Conservation (phyloP, 148 eudicot species). For the Vaccinium macrocarpon region DNA sequence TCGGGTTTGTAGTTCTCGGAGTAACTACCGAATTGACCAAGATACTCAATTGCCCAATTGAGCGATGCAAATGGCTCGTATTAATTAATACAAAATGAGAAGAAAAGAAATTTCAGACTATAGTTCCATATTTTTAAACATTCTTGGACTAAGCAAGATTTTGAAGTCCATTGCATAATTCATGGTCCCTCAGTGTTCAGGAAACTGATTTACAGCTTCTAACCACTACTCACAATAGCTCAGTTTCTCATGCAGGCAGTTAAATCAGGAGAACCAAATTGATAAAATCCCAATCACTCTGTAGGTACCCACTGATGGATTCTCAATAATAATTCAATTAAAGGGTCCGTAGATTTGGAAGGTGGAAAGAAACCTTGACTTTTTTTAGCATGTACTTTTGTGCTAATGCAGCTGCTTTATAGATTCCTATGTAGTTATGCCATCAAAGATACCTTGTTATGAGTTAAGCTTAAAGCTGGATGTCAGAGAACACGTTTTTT, state of each 20-base stretch:
- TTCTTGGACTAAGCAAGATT: not conserved
- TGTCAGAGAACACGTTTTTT: not conserved
- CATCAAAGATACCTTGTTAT: not conserved
- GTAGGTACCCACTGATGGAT: not conserved
- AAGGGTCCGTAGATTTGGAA: not conserved
- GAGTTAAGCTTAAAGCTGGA: not conserved
- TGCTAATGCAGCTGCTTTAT: not conserved
- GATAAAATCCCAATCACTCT: not conserved
- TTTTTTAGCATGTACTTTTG: not conserved
- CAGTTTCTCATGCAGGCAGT: not conserved
- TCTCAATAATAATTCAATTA: not conserved
- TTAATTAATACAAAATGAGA: not conserved
- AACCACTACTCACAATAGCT: not conserved
- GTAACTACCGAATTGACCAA: not conserved
- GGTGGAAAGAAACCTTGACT: not conserved
- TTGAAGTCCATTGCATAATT: not conserved
- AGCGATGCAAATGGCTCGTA: not conserved
- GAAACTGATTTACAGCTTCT: not conserved
- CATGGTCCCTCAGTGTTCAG: not conserved
- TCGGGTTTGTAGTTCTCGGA: not conserved
- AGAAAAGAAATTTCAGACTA: not conserved
- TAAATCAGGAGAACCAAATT: not conserved
- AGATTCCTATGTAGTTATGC: not conserved
- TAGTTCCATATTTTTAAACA: not conserved
- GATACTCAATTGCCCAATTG: not conserved